Conservation (phyloP, 116 monocot species). For the Iris pallida region DNA sequence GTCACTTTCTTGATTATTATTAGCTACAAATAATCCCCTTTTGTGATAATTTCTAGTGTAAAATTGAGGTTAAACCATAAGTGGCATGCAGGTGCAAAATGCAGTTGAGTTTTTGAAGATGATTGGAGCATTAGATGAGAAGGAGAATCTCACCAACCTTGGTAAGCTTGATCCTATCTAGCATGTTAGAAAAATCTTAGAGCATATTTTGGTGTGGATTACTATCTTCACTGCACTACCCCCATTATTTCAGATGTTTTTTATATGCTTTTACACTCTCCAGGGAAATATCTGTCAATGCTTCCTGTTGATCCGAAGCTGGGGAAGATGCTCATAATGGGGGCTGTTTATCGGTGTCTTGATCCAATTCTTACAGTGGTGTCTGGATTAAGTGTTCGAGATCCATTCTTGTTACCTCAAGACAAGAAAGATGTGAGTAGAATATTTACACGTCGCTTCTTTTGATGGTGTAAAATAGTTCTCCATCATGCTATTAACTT, state of each 20-base stretch:
- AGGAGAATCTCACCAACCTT: conserved; percentile 85
- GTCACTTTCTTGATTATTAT: too few relatives aligned
- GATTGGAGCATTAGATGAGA: conserved; percentile 90
- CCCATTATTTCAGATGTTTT: background rate
- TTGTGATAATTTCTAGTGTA: too few relatives aligned
- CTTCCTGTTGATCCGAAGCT: conserved; percentile 99
- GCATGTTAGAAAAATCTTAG: background rate
- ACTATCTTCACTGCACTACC: background rate
- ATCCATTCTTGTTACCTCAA: conserved; percentile 93
- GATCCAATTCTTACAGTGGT: conserved; percentile 94
- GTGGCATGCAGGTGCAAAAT: conserved; percentile 76
- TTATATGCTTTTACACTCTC: conserved; percentile 16
- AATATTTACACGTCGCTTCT: background rate
- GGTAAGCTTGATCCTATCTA: conserved; percentile 35
- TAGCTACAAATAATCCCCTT: too few relatives aligned
- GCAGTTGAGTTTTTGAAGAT: conserved; percentile 91
- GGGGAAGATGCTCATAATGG: conserved; percentile 99
- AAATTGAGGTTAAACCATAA: background rate
- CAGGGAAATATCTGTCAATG: conserved; percentile 87
- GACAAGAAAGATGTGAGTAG: conserved; percentile 94
- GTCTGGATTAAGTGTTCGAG: conserved; percentile 85
- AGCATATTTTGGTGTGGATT: conserved; percentile 1
- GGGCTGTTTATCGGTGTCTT: conserved; percentile 82
- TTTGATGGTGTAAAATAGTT: too few relatives aligned
- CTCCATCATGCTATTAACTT: too few relatives aligned